These are phyloP conservation scores for Colletotrichum gigasporum DNA, from an alignment of 2,329 filamentous ascomycete genomes.

Conservation along the genomic window DNA sequence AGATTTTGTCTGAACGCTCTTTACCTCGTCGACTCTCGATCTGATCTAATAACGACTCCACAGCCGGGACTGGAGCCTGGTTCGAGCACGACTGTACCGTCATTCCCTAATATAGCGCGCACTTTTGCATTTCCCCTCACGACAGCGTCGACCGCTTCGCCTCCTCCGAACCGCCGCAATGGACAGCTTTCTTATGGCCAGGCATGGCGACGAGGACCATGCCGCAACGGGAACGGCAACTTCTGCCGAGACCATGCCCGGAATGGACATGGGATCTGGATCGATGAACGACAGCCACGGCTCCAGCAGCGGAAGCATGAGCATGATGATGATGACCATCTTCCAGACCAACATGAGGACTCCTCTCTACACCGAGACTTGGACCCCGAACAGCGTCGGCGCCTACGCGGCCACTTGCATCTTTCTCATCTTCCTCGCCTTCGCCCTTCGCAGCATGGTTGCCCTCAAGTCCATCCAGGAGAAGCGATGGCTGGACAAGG, in stretches of 20 bases:
- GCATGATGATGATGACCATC: slow-evolving; percentile 54
- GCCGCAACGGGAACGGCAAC: slow-evolving; percentile 1
- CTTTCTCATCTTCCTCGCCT: slow-evolving; percentile 82
- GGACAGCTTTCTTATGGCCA: slow-evolving; percentile 22
- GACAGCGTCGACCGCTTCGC: slow-evolving; percentile 9
- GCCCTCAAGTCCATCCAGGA: slow-evolving; percentile 75
- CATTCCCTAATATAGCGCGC: background rate
- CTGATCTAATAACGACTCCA: background rate
- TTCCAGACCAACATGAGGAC: slow-evolving; percentile 69
- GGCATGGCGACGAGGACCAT: slow-evolving; percentile 23
- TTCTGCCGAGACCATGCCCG: slow-evolving; percentile 25
- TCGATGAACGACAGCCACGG: slow-evolving; percentile 16
- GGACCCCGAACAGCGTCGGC: slow-evolving; percentile 77
- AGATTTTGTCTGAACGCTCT: too few relatives aligned
- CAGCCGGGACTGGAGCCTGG: slow-evolving; percentile 31
- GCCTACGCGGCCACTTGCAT: slow-evolving; percentile 90
- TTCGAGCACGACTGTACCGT: background rate
- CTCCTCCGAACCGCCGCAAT: background rate
- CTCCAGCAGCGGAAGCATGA: slow-evolving; percentile 18
- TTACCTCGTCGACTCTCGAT: background rate
- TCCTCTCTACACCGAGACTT: slow-evolving; percentile 68
- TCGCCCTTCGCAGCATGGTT: slow-evolving; percentile 74
- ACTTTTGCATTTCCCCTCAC: background rate
- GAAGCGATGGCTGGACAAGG: slow-evolving; percentile 73
- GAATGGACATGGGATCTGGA: slow-evolving; percentile 26